phyloP scores from a whole-genome alignment of 345 rosid species.

The Anacardium occidentale region DNA sequence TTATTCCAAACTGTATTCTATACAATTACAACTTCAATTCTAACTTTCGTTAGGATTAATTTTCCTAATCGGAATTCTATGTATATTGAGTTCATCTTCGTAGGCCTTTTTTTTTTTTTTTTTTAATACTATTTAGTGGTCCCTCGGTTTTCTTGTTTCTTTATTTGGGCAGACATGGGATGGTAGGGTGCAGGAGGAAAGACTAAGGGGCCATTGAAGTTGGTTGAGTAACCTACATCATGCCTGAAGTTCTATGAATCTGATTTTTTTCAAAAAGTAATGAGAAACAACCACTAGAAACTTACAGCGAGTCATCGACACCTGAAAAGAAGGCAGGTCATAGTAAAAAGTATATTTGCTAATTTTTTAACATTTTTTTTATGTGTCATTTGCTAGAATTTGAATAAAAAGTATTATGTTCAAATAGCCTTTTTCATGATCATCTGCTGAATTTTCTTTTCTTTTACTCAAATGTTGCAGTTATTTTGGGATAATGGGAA shows the following conservation, averaged over 20 bases:
- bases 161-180: neutral
- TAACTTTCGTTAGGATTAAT: neutral
- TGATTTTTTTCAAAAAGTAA: too few species aligned
- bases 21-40: too few species aligned
- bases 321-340: constrained; percentile 42
- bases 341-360: too few species aligned
- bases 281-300: too few species aligned
- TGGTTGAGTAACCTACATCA: neutral
- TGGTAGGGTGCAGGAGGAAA: neutral
- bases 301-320: constrained; percentile 44
- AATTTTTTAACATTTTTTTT: neutral
- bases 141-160: neutral
- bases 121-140: neutral
- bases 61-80: constrained; percentile 1
- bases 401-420: neutral
- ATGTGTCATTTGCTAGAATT: neutral
- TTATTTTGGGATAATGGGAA: constrained; percentile 60
- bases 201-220: neutral
- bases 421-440: neutral
- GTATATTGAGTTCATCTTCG: neutral
- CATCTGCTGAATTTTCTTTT: neutral
- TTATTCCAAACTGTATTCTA: neutral
- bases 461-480: constrained; percentile 36
- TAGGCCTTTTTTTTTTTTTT: neutral
- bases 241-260: neutral